Conservation (phyloP, 495 filamentous ascomycete species). For the Staphylotrichum tortipilum region DNA sequence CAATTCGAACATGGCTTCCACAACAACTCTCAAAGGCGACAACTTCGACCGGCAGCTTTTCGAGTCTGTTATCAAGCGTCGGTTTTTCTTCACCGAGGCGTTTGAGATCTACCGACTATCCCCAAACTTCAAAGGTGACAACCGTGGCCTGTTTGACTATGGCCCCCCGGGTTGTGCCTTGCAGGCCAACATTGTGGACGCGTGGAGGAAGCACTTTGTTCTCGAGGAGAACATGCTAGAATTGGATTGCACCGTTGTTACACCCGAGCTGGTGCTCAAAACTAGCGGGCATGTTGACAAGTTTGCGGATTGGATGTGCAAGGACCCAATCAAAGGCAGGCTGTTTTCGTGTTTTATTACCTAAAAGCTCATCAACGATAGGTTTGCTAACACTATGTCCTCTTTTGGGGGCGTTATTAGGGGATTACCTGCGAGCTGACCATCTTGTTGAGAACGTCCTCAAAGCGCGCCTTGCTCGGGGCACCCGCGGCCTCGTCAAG, state of each 20-base stretch:
- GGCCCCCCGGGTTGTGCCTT: slow-evolving; percentile 65
- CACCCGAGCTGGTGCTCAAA: slow-evolving; percentile 74
- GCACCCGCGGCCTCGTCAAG: slow-evolving; percentile 33
- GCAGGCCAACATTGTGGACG: slow-evolving; percentile 67
- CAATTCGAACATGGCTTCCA: slow-evolving; percentile 4
- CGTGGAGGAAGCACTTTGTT: slow-evolving; percentile 80
- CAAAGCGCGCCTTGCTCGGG: slow-evolving; percentile 30
- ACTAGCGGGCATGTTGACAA: slow-evolving; percentile 89
- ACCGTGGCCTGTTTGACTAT: slow-evolving; percentile 65
- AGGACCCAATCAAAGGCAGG: slow-evolving; percentile 44
- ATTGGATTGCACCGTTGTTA: slow-evolving; percentile 62
- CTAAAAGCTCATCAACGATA: too few species aligned
- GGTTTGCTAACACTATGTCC: too few species aligned
- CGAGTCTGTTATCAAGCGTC: slow-evolving; percentile 35
- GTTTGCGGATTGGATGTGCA: slow-evolving; percentile 73
- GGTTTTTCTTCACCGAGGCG: slow-evolving; percentile 39
- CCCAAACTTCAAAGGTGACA: slow-evolving; percentile 56
- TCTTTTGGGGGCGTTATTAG: too few species aligned
- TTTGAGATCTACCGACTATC: slow-evolving; percentile 58
- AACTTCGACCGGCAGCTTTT: slow-evolving; percentile 35
- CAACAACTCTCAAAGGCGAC: slow-evolving; percentile 33
- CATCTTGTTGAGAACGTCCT: slow-evolving; percentile 45
- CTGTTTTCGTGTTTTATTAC: too few species aligned
- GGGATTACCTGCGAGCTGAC: slow-evolving; percentile 41
- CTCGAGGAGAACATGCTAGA: slow-evolving; percentile 78